Evolutionary conservation across 2,329 filamentous ascomycete genomes (phyloP), one percentile per base, ranked within the genome.

Genomic region (Beauveria varroae): DNA sequence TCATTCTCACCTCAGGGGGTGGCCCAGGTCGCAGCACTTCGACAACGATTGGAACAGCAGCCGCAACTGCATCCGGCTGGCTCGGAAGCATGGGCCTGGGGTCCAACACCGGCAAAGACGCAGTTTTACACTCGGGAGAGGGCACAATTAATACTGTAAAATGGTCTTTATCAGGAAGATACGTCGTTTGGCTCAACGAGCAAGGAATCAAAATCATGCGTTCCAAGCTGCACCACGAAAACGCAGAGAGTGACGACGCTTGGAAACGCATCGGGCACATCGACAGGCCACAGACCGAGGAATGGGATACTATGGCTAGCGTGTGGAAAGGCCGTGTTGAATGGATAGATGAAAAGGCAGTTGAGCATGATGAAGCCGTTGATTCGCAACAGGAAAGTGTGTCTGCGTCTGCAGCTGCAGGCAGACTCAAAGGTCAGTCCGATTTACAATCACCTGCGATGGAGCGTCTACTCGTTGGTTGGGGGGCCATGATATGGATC

Each of bases 151-250:
- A 86, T 71, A 89, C 87, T 3, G 95, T 99, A 70, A 93, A 96
- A 73, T 99, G 93, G 92, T 98, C 93, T 0, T 73, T 93, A 46
- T 93, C 91, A 0, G 93, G 95, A 1, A 95, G 89, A 75, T 98
- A 93, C 69, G 89, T 97, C 1, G 90, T 87, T 0, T 99, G 95
- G 95, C 82, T 96, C 46, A 99, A 98, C 69, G 95, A 99, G 74
- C 89, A 96, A 69, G 95, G 95, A 4, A 96, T 98, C 71, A 97
- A 97, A 73, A 95, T 99, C 63, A 98, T 98, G 93, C 86, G 95
- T 43, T 91, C 91, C 5, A 91, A 95, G 71, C 71, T 96, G 22
- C 86, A 93, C 67, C 80, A 97, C 5, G 91, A 96, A 6, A 86
- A 80, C 64, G 81, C 82, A 14, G 89, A 96, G 69, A 78, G 82